These are phyloP conservation scores for Saccharomyces pastorianus DNA, from an alignment of 1,139 yeast species.

Conservation along the genomic window DNA sequence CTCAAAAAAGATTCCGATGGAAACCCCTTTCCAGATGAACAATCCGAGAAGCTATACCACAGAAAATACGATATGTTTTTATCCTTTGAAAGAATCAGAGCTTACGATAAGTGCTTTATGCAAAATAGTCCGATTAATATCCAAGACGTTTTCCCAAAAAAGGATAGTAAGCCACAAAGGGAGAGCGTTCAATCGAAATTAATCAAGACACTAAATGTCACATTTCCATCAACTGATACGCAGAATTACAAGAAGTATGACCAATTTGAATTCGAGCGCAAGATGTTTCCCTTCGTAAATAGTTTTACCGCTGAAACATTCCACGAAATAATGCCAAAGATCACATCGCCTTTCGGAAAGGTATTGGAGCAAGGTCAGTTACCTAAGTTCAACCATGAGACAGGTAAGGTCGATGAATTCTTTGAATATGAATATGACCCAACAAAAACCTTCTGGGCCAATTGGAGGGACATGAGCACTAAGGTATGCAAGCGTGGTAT, in stretches of 20 bases:
- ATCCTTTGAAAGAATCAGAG: constrained; percentile 13
- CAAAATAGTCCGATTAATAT: constrained; percentile 2
- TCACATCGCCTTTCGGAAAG: constrained; percentile 8
- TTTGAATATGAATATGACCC: constrained; percentile 7
- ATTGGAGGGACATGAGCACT: constrained; percentile 14
- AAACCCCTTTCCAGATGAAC: constrained; percentile 3
- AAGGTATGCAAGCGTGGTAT: constrained; percentile 12
- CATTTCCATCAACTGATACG: background rate
- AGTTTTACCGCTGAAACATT: constrained; percentile 9
- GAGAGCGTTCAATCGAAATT: background rate
- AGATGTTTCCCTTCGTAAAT: constrained; percentile 15
- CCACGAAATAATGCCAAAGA: constrained; percentile 10
- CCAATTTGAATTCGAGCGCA: constrained; percentile 16
- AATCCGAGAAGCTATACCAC: constrained; percentile 5
- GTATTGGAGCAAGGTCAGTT: constrained; percentile 9
- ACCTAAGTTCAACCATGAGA: constrained; percentile 6
- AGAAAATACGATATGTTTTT: constrained; percentile 9
- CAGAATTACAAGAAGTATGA: constrained; percentile 2
- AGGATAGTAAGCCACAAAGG: background rate
- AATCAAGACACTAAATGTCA: background rate
- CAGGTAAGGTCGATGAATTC: background rate
- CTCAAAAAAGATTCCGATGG: constrained; percentile 6
- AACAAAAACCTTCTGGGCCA: constrained; percentile 11
- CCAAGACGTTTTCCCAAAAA: constrained; percentile 1
- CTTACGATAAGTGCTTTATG: constrained; percentile 15